phyloP scores from a whole-genome alignment of 495 filamentous ascomycete species.

The Cercophora newfieldiana region DNA sequence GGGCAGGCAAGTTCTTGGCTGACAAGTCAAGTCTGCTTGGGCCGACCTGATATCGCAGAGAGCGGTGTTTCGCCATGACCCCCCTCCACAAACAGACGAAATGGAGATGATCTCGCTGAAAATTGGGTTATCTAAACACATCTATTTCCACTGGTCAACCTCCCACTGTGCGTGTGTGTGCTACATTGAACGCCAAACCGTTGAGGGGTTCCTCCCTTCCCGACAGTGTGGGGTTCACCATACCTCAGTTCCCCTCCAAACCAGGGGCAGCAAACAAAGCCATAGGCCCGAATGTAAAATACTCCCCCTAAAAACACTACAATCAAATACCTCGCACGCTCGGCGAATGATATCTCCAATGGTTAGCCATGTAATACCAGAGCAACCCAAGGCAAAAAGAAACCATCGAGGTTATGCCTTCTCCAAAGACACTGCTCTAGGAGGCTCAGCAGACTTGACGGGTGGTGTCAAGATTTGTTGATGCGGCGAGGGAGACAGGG shows the following conservation, averaged over 20 bases:
- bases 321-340: not conserved
- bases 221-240: not conserved
- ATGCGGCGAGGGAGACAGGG: slow-evolving; percentile 54
- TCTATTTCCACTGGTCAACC: not conserved
- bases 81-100: too few species aligned
- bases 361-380: not conserved
- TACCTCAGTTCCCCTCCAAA: not conserved
- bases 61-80: too few species aligned
- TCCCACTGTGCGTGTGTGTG: not conserved
- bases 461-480: slow-evolving; percentile 51
- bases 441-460: slow-evolving; percentile 47
- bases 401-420: not conserved
- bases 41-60: too few species aligned
- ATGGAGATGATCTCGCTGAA: not conserved
- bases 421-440: slow-evolving; percentile 19
- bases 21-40: too few species aligned
- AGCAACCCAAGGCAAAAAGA: not conserved
- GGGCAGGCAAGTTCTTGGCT: too few species aligned
- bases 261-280: not conserved
- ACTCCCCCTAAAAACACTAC: not conserved
- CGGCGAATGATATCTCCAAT: too few species aligned
- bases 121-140: not conserved
- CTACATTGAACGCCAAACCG: not conserved
- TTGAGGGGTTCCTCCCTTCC: not conserved
- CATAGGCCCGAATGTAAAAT: not conserved